Evolutionary conservation across 2,329 filamentous ascomycete genomes (phyloP), one percentile per base, ranked within the genome.

Genomic region (Trichoderma sp.): DNA sequence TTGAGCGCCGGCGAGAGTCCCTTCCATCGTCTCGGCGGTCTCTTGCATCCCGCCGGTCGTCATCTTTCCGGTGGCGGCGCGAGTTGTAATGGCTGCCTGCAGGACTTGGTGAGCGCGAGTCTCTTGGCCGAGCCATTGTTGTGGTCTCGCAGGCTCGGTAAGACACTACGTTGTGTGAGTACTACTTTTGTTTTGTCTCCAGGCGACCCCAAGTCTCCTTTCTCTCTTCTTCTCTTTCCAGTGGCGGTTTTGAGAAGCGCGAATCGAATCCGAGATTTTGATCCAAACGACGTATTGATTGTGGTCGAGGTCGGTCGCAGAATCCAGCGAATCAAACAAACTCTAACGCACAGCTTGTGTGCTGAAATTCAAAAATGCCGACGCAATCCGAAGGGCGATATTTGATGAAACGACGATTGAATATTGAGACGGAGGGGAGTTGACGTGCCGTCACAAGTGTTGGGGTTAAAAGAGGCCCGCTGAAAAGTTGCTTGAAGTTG

Each of bases 81-180:
- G 89, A 88, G 81, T 89, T 89, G 81, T 88, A 86, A 79, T 92
- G 90, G 86, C 91, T 93, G 89, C 91, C 92, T 94, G 91, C 89
- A 90, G 91, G 91, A 89, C 91, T 93, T 92, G 92, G 92, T 94
- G 92, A 95, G 92, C 92, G 87, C 83, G 87, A 87, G 84, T 87
- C 86, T 86, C 84, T 88, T 82, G 83, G 86, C 82, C 86, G 87
- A 87, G 86, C 86, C 87, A 89, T 89, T 73, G 73, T 79, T 77
- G 76, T 76, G 77, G 77, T 79, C 78, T 80, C 78, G 78, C 75
- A 77, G 76, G 79, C 80, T 81, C 79, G 78, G 79, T 76, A 80
- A 78, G 77, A 79, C 75, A 77, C 78, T 78, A 76, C 72, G 75
- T 74, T 68, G 78, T 77, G 76, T 80, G 77, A 80, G 78, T 73